phyloP scores from a whole-genome alignment of 805 yeast species.

The Barnettozyma populi region DNA sequence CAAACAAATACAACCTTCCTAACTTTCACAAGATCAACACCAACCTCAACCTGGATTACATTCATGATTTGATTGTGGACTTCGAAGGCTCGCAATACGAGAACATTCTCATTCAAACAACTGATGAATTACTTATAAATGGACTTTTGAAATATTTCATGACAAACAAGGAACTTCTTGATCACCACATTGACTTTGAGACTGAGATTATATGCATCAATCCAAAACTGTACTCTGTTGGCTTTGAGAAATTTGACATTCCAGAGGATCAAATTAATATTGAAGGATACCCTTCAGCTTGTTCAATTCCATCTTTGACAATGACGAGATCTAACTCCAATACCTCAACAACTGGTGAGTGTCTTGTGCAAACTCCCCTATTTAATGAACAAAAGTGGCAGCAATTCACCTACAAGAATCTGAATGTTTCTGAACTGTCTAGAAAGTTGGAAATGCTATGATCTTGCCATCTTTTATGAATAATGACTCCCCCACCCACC shows the following conservation, averaged over 20 bases:
- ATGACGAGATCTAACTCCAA: constrained; percentile 22
- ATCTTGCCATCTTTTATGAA: neutral
- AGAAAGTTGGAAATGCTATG: constrained; percentile 15
- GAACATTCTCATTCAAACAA: constrained; percentile 18
- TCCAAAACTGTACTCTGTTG: constrained; percentile 21
- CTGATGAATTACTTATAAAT: constrained; percentile 17
- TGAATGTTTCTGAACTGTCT: constrained; percentile 19
- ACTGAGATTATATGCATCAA: constrained; percentile 18
- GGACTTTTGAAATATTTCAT: constrained; percentile 22
- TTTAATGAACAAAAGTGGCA: constrained; percentile 11
- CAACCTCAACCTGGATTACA: constrained; percentile 12
- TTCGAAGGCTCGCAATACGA: constrained; percentile 12
- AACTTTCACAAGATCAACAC: constrained; percentile 3
- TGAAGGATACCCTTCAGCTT: neutral
- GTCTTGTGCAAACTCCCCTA: constrained; percentile 3
- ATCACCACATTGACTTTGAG: constrained; percentile 10
- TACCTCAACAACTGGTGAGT: constrained; percentile 7
- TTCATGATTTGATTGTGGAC: constrained; percentile 21
- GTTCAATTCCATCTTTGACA: constrained; percentile 11
- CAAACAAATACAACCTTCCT: constrained; percentile 1
- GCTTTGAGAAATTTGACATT: constrained; percentile 15
- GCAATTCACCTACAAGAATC: constrained; percentile 13
- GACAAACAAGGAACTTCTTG: constrained; percentile 3
- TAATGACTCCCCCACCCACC: neutral
- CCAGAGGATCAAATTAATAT: constrained; percentile 7